Evolutionary conservation across 805 yeast species (phyloP), one percentile per base, ranked within the genome.

Genomic region (Alloascoidea africana): DNA sequence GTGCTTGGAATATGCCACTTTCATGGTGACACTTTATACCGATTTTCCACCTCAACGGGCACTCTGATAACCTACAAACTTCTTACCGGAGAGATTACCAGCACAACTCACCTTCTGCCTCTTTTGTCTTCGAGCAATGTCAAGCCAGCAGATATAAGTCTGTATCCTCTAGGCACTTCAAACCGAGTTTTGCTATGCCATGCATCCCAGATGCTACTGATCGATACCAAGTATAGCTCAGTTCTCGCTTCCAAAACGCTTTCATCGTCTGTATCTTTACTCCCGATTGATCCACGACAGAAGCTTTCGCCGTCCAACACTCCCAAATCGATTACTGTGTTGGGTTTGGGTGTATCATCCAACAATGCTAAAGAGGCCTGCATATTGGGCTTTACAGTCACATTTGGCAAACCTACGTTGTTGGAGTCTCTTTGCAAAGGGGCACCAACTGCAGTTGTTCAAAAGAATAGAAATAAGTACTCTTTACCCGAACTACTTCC

Each of bases 401-500:
- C 76, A 42, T 71, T 75, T 27, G 93, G 91, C 3, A 57, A 70
- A 27, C 82, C 83, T 47, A 70, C 69, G 37, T 61, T 83, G 41
- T 68, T 72, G 41, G 86, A 81, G 46, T 72, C 82, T 8, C 52
- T 83, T 18, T 87, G 87, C 17, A 79, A 74, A 48, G 70, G 77
- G 30, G 59, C 74, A 18, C 47, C 48, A 30, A 36, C 34, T 8
- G 38, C 36, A 2, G 43, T 39, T 13, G 41, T 42, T 32, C 38
- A 41, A 17, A 27, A 37, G 19, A 32, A 46, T 39, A 44, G 38
- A 38, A 36, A 40, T 40, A 32, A 46, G 40, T 15, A 37, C 40
- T 38, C 38, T 44, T 32, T 42, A 37, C 33, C 38, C 5, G 46
- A 42, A 17, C 46, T 48, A 32, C 48, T 57, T 17, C 40, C 41